Base-by-base conservation (phyloP, 164 flowering plant species). In the Dillenia suffruticosa region DNA sequence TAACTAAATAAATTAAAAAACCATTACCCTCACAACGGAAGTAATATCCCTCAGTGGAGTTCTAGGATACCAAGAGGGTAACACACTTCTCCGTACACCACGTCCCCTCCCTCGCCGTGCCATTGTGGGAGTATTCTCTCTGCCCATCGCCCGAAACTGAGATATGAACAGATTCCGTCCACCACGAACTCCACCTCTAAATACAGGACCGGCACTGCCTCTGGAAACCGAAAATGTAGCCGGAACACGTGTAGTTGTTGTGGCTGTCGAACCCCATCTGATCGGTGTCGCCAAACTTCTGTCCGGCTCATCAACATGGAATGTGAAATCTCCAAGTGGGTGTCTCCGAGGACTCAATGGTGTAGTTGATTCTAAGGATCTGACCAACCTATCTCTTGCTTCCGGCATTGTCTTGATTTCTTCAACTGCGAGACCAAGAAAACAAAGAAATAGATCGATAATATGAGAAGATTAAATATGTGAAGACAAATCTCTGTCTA, bases 31-130 rank as follows among this genome's bases (percentile, higher is more conserved):
- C 3, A 73, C 80, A 69, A 89, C 58, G 13, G 70, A 68, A 40
- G 89, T 86, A 45, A 86, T 70, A 52, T 89, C 96, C 0, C 76
- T 80, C 22, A 89, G 84, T 56, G 96, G 90, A 10, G 76, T 79
- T 61, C 93, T 75, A 8, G 91, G 89, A 64, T 86, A 86, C 89
- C 88, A 86, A 66, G 82, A 67, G 12, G 91, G 95, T 61, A 88
- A 67, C 13, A 68, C 69, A 49, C 74, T 74, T 32, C 46, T 67
- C 24, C 58, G 40, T 32, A 32, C 51, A 1, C 47, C 47, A 44
- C 77, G 67, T 7, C 69, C 67, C 19, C 76, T 62, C 63, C 68
- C 63, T 12, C 74, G 72, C 40, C 76, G 43, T 12, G 44, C 58
- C 0, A 59, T 63, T 10, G 64, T 46, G 19, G 72, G 72, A 4